These are phyloP conservation scores for Pyrenopolyporus hunteri DNA, from an alignment of 495 filamentous ascomycete genomes.

Conservation along the genomic window DNA sequence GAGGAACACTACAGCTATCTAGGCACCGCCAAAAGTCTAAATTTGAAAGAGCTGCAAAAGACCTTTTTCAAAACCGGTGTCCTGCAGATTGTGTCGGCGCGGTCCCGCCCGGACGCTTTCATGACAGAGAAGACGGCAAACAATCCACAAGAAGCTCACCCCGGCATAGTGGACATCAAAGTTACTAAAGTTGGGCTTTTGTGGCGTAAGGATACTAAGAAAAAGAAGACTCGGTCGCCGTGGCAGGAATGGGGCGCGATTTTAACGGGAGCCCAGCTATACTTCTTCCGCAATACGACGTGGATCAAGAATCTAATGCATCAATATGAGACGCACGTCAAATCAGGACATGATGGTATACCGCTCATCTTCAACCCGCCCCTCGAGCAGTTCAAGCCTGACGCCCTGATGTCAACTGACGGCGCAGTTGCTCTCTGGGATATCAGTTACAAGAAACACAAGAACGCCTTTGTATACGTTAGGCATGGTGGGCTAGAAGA, in stretches of 20 bases:
- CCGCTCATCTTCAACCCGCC: constrained; percentile 90
- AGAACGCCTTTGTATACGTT: constrained; percentile 90
- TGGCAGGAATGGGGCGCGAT: constrained; percentile 99
- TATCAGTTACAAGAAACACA: constrained; percentile 90
- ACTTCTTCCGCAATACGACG: constrained; percentile 89
- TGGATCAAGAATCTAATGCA: constrained; percentile 93
- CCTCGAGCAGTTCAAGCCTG: constrained; percentile 88
- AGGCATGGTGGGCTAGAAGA: constrained; percentile 90
- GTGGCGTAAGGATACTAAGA: constrained; percentile 95
- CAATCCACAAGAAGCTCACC: constrained; percentile 86
- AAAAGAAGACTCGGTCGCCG: constrained; percentile 90
- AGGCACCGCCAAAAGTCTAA: constrained; percentile 73
- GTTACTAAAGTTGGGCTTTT: constrained; percentile 94
- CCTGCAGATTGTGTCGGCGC: constrained; percentile 89
- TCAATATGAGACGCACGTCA: constrained; percentile 81
- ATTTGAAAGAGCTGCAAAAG: constrained; percentile 78
- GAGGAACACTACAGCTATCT: constrained; percentile 92
- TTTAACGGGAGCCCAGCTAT: constrained; percentile 91
- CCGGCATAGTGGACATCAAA: constrained; percentile 95
- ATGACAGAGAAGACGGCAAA: constrained; percentile 81
- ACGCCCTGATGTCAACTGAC: constrained; percentile 88
- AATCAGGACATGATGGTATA: constrained; percentile 65
- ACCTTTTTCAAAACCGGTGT: constrained; percentile 90
- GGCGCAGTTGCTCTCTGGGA: constrained; percentile 90
- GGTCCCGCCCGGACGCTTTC: constrained; percentile 94